A percentile compares a stretch with the other conserved stretches of the same genome.
These are phyloP conservation scores for Silene conica DNA, from an alignment of 148 eudicot genomes.

Conservation along the genomic window DNA sequence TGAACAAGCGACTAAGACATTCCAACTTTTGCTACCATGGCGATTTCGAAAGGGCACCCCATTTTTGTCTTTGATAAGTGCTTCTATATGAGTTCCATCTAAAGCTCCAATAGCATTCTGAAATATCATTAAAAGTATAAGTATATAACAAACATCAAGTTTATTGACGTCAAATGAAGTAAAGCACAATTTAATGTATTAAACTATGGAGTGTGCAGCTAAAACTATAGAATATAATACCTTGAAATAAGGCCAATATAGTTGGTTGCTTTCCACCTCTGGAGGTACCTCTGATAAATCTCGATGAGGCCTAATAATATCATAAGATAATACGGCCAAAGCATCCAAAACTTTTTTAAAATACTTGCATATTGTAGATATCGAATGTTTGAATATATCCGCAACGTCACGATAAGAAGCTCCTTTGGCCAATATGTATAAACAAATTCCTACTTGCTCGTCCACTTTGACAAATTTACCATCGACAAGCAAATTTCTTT, in stretches of 20 bases:
- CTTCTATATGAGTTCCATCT: not conserved
- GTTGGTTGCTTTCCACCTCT: not conserved
- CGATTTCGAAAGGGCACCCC: not conserved
- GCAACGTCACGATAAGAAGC: constrained; percentile 4
- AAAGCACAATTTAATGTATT: too few species aligned
- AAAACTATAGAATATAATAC: too few species aligned
- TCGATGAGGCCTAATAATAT: not conserved
- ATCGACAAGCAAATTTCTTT: not conserved
- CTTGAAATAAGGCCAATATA: constrained; percentile 8
- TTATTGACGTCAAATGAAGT: too few species aligned
- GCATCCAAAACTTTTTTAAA: not conserved
- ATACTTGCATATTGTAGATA: constrained; percentile 4
- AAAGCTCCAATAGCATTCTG: not conserved
- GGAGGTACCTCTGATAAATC: constrained; percentile 1
- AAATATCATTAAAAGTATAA: too few species aligned
- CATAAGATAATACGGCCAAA: not conserved
- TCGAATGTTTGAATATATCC: constrained; percentile 9
- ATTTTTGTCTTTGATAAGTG: not conserved
- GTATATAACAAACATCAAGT: too few species aligned
- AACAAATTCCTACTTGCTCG: constrained; percentile 10
- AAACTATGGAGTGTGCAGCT: too few species aligned
- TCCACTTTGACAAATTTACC: not conserved
- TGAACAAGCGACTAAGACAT: not conserved
- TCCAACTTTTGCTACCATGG: not conserved
- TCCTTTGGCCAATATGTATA: constrained; percentile 3